A percentile compares a stretch with the other conserved stretches of the same genome.
Evolutionary conservation across 768 basidiomycete genomes (phyloP).

Genomic region (Nidularia pulvinata): DNA sequence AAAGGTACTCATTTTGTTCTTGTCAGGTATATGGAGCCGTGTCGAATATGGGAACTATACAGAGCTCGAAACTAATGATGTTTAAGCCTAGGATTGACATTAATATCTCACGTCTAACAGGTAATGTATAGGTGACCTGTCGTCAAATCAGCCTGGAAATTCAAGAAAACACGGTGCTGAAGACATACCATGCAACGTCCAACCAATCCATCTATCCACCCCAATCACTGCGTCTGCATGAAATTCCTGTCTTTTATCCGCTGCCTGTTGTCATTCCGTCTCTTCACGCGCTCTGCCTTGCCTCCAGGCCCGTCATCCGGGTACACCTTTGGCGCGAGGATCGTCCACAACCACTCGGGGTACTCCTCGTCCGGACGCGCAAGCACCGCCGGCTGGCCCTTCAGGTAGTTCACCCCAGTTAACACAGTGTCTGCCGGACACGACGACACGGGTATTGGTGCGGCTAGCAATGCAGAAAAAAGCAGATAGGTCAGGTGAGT

Average conservation of each 20-base stretch:
- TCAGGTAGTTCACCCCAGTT: constrained; percentile 82
- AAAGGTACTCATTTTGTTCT: no score
- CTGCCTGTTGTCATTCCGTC: constrained; percentile 64
- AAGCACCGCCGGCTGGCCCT: constrained; percentile 75
- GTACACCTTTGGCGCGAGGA: constrained; percentile 58
- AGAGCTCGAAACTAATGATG: no score
- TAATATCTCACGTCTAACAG: no score
- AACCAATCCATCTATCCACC: not conserved
- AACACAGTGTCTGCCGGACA: constrained; percentile 75
- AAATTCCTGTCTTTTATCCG: constrained; percentile 83
- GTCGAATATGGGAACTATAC: no score
- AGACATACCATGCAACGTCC: not conserved
- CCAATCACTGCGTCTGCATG: constrained; percentile 72
- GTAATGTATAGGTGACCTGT: no score
- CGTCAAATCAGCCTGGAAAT: no score
- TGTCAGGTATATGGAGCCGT: no score
- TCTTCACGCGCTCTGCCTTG: constrained; percentile 51
- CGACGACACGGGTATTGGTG: constrained; percentile 46
- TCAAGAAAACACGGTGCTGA: no score
- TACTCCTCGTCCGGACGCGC: constrained; percentile 84
- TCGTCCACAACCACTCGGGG: constrained; percentile 87
- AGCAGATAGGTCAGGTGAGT: not conserved
- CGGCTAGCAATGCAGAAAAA: not conserved
- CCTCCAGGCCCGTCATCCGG: constrained; percentile 79
- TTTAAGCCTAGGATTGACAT: no score